Evolutionary conservation across 2,329 filamentous ascomycete species (phyloP), one percentile per base, ranked within the genome.

Genomic region (Huntiella abstrusa): DNA sequence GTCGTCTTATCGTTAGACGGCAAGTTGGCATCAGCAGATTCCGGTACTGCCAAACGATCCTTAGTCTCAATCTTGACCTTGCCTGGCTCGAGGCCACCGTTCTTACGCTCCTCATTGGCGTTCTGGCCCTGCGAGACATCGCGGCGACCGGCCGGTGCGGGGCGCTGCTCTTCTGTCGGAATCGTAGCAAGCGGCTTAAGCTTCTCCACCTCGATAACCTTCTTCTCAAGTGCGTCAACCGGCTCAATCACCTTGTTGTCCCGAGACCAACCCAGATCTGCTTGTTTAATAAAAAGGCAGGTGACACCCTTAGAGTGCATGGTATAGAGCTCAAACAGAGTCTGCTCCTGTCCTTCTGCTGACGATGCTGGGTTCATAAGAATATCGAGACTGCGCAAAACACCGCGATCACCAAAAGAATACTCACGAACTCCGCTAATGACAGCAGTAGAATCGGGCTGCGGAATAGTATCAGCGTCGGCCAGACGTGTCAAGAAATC

Each of bases 221-320:
- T 84, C 46, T 76, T 71, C 45, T 79, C 69, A 39, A 84, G 69
- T 2, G 84, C 87, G 60, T 93, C 78, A 35, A 91, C 74, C 0
- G 81, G 71, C 46, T 79, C 67, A 35, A 94, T 67, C 45, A 93
- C 83, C 66, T 92, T 93, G 62, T 86, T 88, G 51, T 95, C 84
- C 54, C 77, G 75, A 54, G 80, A 81, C 87, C 87, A 96, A 28
- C 92, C 91, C 42, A 98, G 69, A 61, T 96, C 88, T 44, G 79
- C 75, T 58, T 88, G 84, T 60, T 82, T 88, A 59, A 98, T 77
- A 52, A 77, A 78, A 45, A 96, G 60, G 55, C 83, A 88, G 13
- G 87, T 87, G n/a, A 96, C 86, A 51, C 91, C 91, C 64, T 86
- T 92, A 8, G 91, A 95, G 61, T 98, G 88, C 80, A 95, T 93